Evolutionary conservation across 257 asterid genomes (phyloP), one percentile per base, ranked within the genome.

Genomic region (Solanum tarapatanum): DNA sequence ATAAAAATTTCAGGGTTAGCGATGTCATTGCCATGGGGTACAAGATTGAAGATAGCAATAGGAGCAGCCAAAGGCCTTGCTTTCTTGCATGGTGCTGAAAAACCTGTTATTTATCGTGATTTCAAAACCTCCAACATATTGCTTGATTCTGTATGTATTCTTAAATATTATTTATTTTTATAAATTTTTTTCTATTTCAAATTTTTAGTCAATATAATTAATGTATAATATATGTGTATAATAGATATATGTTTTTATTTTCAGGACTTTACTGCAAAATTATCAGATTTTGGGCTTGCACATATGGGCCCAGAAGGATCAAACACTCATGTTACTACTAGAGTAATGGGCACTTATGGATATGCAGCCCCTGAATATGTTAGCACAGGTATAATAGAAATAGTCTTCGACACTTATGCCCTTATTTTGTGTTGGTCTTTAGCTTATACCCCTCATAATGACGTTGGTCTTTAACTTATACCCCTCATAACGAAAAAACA

Each of bases 241-340:
- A 60, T 9, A 2, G 8, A 8, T 60, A 23, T 62, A n/a, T 2
- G 2, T 1, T 21, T 62, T 8, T 62, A 10, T 62, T 69, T 10
- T 9, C 39, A 96, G 99, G 98, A 95, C 28, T 95, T 95, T 92
- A 96, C 94, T 72, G 98, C 98, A 24, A 96, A 96, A 88, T 84
- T 96, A 43, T 96, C 99, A 4, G 98, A 96, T 88, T 96, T 96
- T 30, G 98, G 99, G 43, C 95, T 96, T 1, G 99, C 99, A 19
- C 94, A 89, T 89, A 95, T 96, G 99, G 99, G 99, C 2, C 99
- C 99, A 1, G 98, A 96, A 88, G 98, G 98, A 84, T 96, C 99
- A 73, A 92, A 96, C 84, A 93, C 99, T 4, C 99, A 96, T 64
- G 99, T 96, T 9, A 95, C 98, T 4, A 96, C 99, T 72, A 92